Base-by-base conservation (phyloP, 352 stramenopile genomes). In the Phytophthora capsici region DNA sequence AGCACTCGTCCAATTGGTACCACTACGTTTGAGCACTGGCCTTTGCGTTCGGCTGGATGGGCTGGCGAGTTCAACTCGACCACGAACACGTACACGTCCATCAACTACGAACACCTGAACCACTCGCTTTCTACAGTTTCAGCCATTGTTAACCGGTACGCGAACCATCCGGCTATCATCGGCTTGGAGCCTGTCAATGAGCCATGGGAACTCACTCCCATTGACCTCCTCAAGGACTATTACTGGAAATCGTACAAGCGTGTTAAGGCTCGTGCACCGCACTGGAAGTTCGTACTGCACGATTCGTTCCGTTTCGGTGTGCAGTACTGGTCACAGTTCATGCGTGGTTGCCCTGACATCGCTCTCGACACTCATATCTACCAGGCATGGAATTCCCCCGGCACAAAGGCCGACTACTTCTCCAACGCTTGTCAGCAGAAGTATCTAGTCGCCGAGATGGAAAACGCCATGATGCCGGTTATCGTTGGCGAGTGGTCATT, bases 161-260 rank as follows among this genome's bases (percentile, higher is more conserved):
- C 74, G 9, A 78, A 80, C 56, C 82, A 98, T 73, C 88, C 87
- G 9, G 88, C 89, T 8, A 89, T 99, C 6, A 77, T 98, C 20
- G 95, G 94, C 12, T 44, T 99, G 17, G 88, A 99, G 67, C 94
- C 94, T 7, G 91, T 98, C 38, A 99, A 99, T 69, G 96, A 99
- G 62, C 96, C 96, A 16, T 98, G 94, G 94, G 89, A 98, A 74
- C 86, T 97, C 54, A 98, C 94, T 37, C 94, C 94, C 1, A 91
- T 98, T 43, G 56, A 97, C 9, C 73, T 91, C 22, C 75, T 98
- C 45, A 98, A 98, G 70, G 75, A 95, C 17, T 99, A 98, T 73
- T 99, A 99, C 80, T 98, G 93, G 94, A 95, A 98, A 71, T 91
- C 88, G 40, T 98, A 99, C 78, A 91, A 98, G 60, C 93, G 95